Conservation (phyloP, 805 yeast genomes). For the Pichia rugopelliculosa region DNA sequence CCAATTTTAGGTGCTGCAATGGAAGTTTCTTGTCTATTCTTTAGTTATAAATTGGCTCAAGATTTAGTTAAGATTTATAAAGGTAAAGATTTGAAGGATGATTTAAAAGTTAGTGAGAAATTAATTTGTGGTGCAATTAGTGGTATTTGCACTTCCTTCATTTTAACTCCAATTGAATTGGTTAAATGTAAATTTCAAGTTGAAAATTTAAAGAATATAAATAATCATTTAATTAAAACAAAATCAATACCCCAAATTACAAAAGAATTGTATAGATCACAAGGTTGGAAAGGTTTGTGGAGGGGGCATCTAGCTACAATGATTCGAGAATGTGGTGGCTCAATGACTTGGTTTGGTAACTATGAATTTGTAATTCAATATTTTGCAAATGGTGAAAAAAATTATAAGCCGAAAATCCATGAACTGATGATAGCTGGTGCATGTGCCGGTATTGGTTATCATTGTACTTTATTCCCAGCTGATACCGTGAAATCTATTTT, state of each 20-base stretch:
- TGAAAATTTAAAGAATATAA: constrained; percentile 29
- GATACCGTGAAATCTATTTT: constrained; percentile 85
- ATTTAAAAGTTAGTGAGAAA: constrained; percentile 22
- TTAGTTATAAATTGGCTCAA: constrained; percentile 49
- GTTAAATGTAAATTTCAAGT: constrained; percentile 87
- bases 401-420: constrained; percentile 30
- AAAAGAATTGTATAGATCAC: constrained; percentile 32
- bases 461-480: constrained; percentile 75
- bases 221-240: constrained; percentile 12
- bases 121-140: constrained; percentile 71
- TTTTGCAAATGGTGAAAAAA: constrained; percentile 24
- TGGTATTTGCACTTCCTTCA: constrained; percentile 75
- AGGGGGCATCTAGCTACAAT: constrained; percentile 79
- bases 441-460: constrained; percentile 75
- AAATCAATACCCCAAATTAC: constrained; percentile 31
- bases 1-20: constrained; percentile 88
- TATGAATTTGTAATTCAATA: constrained; percentile 50
- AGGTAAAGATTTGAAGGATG: constrained; percentile 14
- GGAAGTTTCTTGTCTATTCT: constrained; percentile 76
- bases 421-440: constrained; percentile 77
- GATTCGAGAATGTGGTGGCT: constrained; percentile 78
- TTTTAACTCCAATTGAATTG: constrained; percentile 87
- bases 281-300: constrained; percentile 75
- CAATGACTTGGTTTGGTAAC: constrained; percentile 91
- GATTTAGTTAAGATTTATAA: constrained; percentile 26